Conservation (phyloP, 2,329 filamentous ascomycete species). For the Bertia moriformis region DNA sequence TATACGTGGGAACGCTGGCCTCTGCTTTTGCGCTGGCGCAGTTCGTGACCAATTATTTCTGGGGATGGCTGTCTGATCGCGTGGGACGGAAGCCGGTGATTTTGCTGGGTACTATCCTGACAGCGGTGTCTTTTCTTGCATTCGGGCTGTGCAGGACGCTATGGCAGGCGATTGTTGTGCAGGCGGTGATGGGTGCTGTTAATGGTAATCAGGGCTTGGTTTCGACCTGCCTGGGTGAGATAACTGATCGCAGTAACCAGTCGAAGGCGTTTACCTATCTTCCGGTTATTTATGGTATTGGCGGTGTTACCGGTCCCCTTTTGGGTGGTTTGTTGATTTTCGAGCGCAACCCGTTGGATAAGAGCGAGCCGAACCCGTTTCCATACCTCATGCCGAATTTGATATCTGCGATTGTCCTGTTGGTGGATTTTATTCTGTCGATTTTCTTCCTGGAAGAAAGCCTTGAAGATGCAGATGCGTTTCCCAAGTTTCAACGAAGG, state of each 20-base stretch:
- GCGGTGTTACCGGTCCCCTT: conserved; percentile 81
- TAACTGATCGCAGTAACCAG: conserved; percentile 91
- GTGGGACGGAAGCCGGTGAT: conserved; percentile 74
- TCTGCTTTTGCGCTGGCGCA: conserved; percentile 87
- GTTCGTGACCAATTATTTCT: conserved; percentile 80
- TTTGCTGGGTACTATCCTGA: conserved; percentile 66
- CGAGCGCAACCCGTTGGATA: conserved; percentile 24
- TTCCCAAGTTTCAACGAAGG: neutral
- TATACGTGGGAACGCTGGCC: conserved; percentile 83
- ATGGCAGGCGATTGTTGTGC: conserved; percentile 73
- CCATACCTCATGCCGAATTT: conserved; percentile 81
- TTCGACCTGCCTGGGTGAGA: conserved; percentile 82
- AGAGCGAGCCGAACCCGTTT: conserved; percentile 34
- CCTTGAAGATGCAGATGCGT: conserved; percentile 29
- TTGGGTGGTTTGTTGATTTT: conserved; percentile 75
- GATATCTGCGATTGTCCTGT: conserved; percentile 57
- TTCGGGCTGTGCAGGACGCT: conserved; percentile 79
- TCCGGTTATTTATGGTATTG: conserved; percentile 88
- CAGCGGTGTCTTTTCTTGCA: conserved; percentile 64
- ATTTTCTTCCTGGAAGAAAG: conserved; percentile 80
- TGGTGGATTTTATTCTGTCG: conserved; percentile 58
- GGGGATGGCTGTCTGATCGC: conserved; percentile 71
- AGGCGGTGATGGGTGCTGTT: conserved; percentile 77
- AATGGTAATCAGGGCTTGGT: conserved; percentile 94
- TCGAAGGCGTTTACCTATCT: conserved; percentile 85